These are phyloP conservation scores for Wickerhamomyces canadensis DNA, from an alignment of 805 yeast species.

Conservation along the genomic window DNA sequence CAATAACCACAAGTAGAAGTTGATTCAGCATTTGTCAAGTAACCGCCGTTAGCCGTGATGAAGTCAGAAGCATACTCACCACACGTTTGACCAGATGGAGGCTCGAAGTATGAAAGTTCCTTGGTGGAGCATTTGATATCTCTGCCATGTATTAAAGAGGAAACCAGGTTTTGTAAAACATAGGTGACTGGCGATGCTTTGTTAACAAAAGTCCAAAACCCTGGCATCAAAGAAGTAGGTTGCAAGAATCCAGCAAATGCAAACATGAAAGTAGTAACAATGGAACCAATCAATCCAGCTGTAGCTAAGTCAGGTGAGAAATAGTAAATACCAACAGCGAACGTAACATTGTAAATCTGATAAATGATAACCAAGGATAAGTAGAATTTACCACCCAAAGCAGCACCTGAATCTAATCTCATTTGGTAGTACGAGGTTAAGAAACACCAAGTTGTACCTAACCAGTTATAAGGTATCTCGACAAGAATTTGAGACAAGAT, in stretches of 20 bases:
- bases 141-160: conserved; percentile 42
- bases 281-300: conserved; percentile 54
- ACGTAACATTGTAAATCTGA: conserved; percentile 44
- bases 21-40: too few relatives aligned
- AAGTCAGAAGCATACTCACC: too few relatives aligned
- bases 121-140: conserved; percentile 40
- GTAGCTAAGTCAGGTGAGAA: conserved; percentile 62
- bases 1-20: conserved; percentile 55
- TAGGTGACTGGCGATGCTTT: conserved; percentile 69
- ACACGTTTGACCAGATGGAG: conserved; percentile 61
- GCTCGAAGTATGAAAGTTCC: conserved; percentile 46
- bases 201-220: conserved; percentile 85
- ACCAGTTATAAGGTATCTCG: conserved; percentile 58
- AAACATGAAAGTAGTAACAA: conserved; percentile 51
- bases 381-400: conserved; percentile 28
- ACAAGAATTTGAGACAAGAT: conserved; percentile 45
- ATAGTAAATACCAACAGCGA: conserved; percentile 49
- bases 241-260: conserved; percentile 70
- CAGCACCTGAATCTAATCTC: not conserved
- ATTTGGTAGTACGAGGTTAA: too few relatives aligned
- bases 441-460: too few relatives aligned
- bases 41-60: conserved; percentile 30
- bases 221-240: conserved; percentile 54
- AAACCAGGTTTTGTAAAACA: conserved; percentile 52
- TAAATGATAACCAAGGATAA: conserved; percentile 42